Evolutionary conservation across 2,329 filamentous ascomycete genomes (phyloP), one percentile per base, ranked within the genome.

Genomic region (Podosphaera xanthii): DNA sequence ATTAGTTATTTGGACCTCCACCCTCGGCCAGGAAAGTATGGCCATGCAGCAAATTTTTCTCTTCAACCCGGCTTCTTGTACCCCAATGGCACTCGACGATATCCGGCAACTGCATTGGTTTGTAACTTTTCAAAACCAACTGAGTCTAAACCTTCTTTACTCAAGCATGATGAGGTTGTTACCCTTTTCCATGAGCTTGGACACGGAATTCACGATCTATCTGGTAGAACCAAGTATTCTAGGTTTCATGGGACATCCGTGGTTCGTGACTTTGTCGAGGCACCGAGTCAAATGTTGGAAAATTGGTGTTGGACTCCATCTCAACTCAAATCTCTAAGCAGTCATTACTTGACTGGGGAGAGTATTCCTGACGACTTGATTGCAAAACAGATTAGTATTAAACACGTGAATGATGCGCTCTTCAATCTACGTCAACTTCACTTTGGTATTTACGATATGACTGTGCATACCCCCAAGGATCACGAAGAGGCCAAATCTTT

Each of bases 121-220:
- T 91, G 86, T 77, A 91, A 91, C 72, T 91, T 91, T 70, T 86
- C 82, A 68, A 90, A 90, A 71, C 84, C 86, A 1, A 86, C 84
- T 0, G 73, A 80, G 8, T 84, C 78, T 68, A 89, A 88, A 70
- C 86, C 86, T 3, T 86, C 81, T 31, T 76, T 91, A 2, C 77
- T 92, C 49, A 89, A 90, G 75, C 87, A 91, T 67, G 82, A 87
- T 59, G 86, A 91, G 70, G 84, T 90, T 1, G 82, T 88, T 9
- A 90, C 86, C 0, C 77, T 91, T 8, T 91, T 92, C 77, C 85
- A 92, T 67, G 83, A 86, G 69, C 74, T 86, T 0, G 82, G 82
- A 36, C 82, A 86, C 66, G 83, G 81, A 34, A 86, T 86, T 59
- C 83, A 86, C 65, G 81, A 86, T 65, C 72, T 86, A 53, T 74